A percentile compares a stretch with the other conserved stretches of the same genome.
Conservation (phyloP, 805 yeast species). For the Sungouiella blattae region DNA sequence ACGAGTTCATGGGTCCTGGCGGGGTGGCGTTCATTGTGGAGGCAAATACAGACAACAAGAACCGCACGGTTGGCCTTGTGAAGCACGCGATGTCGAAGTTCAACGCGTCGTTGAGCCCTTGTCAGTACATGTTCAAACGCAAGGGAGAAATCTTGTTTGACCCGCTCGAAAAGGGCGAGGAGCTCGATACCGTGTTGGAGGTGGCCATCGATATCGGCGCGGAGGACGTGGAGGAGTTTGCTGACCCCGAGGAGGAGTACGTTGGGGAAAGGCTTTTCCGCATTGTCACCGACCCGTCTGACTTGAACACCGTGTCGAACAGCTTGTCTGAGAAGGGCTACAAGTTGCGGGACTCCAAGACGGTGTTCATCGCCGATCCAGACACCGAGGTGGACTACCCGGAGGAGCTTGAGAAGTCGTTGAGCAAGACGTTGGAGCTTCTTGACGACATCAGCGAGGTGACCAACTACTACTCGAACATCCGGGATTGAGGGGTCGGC, state of each 20-base stretch:
- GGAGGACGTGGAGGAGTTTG: conserved; percentile 66
- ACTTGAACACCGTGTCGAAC: conserved; percentile 59
- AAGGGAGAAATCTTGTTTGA: conserved; percentile 69
- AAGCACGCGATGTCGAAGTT: conserved; percentile 71
- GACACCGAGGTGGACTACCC: conserved; percentile 57
- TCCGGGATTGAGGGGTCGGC: conserved; percentile 40
- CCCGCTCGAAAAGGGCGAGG: conserved; percentile 28
- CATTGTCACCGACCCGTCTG: conserved; percentile 61
- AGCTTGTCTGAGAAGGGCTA: conserved; percentile 50
- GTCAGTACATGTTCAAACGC: conserved; percentile 70
- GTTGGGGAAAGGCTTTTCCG: conserved; percentile 32
- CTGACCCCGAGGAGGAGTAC: conserved; percentile 40
- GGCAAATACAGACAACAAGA: conserved; percentile 84
- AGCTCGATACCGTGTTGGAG: conserved; percentile 70
- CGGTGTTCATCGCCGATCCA: conserved; percentile 60
- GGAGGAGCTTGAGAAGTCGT: conserved; percentile 48
- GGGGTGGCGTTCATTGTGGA: conserved; percentile 85
- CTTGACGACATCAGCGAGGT: conserved; percentile 85
- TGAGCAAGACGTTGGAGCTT: conserved; percentile 53
- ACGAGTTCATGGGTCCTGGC: conserved; percentile 92
- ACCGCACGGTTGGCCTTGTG: conserved; percentile 72
- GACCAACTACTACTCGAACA: conserved; percentile 72
- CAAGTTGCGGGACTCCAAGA: conserved; percentile 66
- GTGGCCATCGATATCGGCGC: conserved; percentile 73
- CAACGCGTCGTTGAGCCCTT: conserved; percentile 71